Conservation (phyloP, 2,329 filamentous ascomycete genomes). For the Claviceps maximensis region DNA sequence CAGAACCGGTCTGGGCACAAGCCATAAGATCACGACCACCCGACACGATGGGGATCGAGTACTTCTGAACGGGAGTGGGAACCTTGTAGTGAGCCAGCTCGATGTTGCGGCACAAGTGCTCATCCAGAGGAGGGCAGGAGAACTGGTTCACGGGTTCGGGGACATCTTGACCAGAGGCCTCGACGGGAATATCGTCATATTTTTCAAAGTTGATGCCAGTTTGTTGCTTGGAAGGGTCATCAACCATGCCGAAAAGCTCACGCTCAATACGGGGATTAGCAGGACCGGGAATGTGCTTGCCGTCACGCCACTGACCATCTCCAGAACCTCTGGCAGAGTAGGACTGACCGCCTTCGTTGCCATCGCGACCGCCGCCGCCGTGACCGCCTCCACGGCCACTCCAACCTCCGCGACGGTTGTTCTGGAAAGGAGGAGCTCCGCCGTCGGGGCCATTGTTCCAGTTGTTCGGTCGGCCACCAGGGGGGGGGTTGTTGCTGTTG, state of each 20-base stretch:
- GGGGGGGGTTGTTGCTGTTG: conserved; percentile 6
- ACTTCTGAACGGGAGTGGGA: conserved; percentile 96
- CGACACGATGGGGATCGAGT: conserved; percentile 98
- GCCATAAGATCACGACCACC: conserved; percentile 96
- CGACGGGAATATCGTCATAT: conserved; percentile 98
- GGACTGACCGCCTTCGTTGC: conserved; percentile 36
- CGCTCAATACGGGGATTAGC: conserved; percentile 82
- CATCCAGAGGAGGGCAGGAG: conserved; percentile 87
- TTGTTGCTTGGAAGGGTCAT: conserved; percentile 90
- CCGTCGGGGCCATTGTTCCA: conserved; percentile 16
- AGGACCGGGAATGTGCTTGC: conserved; percentile 88
- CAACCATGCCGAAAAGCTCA: conserved; percentile 81
- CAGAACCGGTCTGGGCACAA: conserved; percentile 98
- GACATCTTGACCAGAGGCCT: conserved; percentile 86
- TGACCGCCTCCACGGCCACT: conserved; percentile 22
- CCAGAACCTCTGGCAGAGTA: conserved; percentile 65
- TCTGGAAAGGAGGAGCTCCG: conserved; percentile 10
- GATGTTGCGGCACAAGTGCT: conserved; percentile 88
- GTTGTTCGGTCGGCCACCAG: conserved; percentile 22
- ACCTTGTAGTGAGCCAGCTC: conserved; percentile 87
- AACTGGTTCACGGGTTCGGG: conserved; percentile 85
- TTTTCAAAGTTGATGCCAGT: conserved; percentile 99
- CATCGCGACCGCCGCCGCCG: conserved; percentile 22
- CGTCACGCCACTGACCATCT: conserved; percentile 91
- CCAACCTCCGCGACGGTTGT: conserved; percentile 21